Percentiles rank a stretch among this genome's conserved stretches.
Conservation (phyloP, 305 asterid species). For the Fraxinus sp. region DNA sequence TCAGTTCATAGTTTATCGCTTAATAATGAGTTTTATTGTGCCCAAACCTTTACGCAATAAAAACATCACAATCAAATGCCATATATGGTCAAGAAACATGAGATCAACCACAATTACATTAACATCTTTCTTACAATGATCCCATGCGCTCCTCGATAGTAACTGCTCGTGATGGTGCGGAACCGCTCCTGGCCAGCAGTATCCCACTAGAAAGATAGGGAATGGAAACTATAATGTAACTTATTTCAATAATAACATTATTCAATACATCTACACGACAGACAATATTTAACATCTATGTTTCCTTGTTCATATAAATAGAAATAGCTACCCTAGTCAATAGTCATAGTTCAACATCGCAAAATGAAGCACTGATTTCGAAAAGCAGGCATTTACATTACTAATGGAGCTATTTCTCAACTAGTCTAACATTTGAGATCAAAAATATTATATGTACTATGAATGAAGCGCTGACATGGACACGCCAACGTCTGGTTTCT, state of each 20-base stretch:
- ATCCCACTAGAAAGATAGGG: conserved; percentile 73
- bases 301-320: background rate
- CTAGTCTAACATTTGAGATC: background rate
- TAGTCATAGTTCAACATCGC: background rate
- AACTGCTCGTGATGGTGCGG: conserved; percentile 96
- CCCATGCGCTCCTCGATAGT: conserved; percentile 97
- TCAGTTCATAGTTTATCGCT: background rate
- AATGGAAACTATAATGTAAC: conserved; percentile 10
- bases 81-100: conserved; percentile 10
- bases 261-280: background rate
- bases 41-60: background rate
- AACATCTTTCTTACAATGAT: conserved; percentile 66
- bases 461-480: background rate
- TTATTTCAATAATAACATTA: background rate
- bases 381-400: background rate
- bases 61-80: background rate
- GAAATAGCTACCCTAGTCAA: background rate
- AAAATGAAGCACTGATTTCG: background rate
- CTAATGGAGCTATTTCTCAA: background rate
- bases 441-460: background rate
- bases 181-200: conserved; percentile 99
- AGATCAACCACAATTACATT: conserved; percentile 14
- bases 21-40: background rate
- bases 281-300: background rate
- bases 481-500: background rate